Evolutionary conservation across 2,329 filamentous ascomycete species (phyloP).

Genomic region (Aspergillus sp.): DNA sequence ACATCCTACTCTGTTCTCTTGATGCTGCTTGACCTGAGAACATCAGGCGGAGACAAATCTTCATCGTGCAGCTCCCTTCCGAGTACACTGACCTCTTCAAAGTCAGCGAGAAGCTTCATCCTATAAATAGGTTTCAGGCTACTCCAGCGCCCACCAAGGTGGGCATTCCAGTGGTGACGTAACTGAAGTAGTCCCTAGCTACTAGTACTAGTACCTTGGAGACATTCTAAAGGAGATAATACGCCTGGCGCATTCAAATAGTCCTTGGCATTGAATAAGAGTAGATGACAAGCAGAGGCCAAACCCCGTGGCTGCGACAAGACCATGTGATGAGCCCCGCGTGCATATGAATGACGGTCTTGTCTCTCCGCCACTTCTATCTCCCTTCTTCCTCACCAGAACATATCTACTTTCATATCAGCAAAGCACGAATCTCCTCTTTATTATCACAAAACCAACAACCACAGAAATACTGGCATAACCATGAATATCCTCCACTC

Average conservation of each 20-base stretch:
- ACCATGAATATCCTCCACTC: slow-evolving; percentile 87
- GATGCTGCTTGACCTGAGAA: no score
- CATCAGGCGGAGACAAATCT: no score
- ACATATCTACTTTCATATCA: not conserved
- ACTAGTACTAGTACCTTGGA: no score
- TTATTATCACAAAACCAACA: not conserved
- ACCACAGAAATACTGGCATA: slow-evolving; percentile 2
- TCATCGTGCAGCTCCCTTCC: no score
- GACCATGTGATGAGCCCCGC: slow-evolving; percentile 1
- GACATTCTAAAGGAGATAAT: no score
- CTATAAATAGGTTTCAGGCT: no score
- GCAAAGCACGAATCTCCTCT: slow-evolving; percentile 1
- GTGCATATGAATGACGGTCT: slow-evolving; percentile 1
- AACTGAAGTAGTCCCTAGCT: no score
- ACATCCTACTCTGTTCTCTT: no score
- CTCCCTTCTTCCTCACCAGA: not conserved
- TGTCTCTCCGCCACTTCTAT: slow-evolving; percentile 6
- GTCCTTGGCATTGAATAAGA: not conserved
- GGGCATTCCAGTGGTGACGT: no score
- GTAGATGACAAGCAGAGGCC: not conserved
- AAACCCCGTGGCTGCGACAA: not conserved
- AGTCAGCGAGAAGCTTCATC: no score
- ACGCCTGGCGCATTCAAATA: not conserved
- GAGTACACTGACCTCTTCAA: no score
- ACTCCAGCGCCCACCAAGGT: no score